A percentile compares a stretch with the other conserved stretches of the same genome.
Conservation (phyloP, 148 eudicot genomes). For the Nepenthes gracilis region DNA sequence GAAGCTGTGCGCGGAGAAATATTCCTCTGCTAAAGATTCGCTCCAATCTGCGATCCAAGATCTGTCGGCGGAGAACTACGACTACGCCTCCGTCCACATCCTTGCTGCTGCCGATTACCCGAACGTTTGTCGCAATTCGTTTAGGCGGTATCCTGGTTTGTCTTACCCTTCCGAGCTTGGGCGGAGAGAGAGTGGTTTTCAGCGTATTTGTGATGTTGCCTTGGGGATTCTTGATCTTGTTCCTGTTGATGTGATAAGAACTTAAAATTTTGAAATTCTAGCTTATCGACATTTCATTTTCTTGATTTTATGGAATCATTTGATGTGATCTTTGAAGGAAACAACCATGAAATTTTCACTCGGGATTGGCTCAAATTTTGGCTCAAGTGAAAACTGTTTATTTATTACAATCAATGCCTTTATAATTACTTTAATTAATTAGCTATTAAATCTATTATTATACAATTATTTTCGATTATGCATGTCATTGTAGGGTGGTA, state of each 20-base stretch:
- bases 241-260: not conserved
- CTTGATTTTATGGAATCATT: too few relatives aligned
- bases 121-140: slow-evolving; percentile 52
- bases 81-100: slow-evolving; percentile 62
- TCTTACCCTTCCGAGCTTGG: slow-evolving; percentile 50
- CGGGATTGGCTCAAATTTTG: too few relatives aligned
- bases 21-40: slow-evolving; percentile 36
- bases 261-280: too few relatives aligned
- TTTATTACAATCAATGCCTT: too few relatives aligned
- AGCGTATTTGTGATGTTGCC: slow-evolving; percentile 69
- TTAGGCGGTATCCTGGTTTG: slow-evolving; percentile 30
- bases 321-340: too few relatives aligned
- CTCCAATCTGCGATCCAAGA: slow-evolving; percentile 38
- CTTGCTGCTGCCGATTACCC: slow-evolving; percentile 65
- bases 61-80: slow-evolving; percentile 33
- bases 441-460: too few relatives aligned
- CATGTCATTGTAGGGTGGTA: too few relatives aligned
- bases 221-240: slow-evolving; percentile 45
- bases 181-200: slow-evolving; percentile 47
- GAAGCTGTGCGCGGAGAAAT: slow-evolving; percentile 49
- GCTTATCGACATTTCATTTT: too few relatives aligned
- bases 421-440: too few relatives aligned
- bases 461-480: too few relatives aligned
- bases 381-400: too few relatives aligned
- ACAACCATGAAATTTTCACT: too few relatives aligned